These are phyloP conservation scores for Phyllosticta capitalensis DNA, from an alignment of 2,329 filamentous ascomycete species.

Conservation along the genomic window DNA sequence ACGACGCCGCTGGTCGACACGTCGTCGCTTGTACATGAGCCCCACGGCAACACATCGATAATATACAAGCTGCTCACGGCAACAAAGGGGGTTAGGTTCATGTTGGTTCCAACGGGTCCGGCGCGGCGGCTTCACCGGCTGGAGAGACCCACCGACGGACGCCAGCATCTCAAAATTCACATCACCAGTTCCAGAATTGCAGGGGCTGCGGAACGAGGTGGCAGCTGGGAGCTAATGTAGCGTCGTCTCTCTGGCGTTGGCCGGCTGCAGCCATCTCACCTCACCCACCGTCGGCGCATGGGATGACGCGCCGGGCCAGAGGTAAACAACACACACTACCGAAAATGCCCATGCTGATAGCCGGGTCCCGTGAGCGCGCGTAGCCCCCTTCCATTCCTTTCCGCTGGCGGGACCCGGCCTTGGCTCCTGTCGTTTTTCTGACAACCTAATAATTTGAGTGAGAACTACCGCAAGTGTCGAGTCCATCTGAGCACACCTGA, in stretches of 20 bases:
- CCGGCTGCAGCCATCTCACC: not conserved
- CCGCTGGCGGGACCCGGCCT: constrained; percentile 3
- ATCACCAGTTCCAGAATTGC: not conserved
- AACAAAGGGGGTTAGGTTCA: not conserved
- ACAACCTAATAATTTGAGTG: not conserved
- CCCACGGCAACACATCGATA: not conserved
- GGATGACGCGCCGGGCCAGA: constrained; percentile 9
- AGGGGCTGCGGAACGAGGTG: not conserved
- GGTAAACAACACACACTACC: constrained; percentile 11
- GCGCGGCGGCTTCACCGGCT: not conserved
- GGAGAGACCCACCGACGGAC: not conserved
- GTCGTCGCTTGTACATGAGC: not conserved
- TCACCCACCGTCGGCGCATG: not conserved
- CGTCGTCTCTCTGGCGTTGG: too few relatives aligned
- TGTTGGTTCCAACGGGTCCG: not conserved
- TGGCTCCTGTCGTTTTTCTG: not conserved
- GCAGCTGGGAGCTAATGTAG: not conserved
- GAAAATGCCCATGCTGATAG: not conserved
- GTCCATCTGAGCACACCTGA: not conserved
- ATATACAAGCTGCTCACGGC: not conserved
- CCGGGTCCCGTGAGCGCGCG: constrained; percentile 8
- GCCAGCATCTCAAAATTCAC: too few relatives aligned
- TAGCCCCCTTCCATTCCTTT: not conserved
- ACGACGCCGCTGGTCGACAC: not conserved
- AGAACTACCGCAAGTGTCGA: not conserved